Percentiles rank a stretch among this genome's conserved stretches.
phyloP scores from a whole-genome alignment of 768 basidiomycete genomes.

The Lentinus tigrinus region DNA sequence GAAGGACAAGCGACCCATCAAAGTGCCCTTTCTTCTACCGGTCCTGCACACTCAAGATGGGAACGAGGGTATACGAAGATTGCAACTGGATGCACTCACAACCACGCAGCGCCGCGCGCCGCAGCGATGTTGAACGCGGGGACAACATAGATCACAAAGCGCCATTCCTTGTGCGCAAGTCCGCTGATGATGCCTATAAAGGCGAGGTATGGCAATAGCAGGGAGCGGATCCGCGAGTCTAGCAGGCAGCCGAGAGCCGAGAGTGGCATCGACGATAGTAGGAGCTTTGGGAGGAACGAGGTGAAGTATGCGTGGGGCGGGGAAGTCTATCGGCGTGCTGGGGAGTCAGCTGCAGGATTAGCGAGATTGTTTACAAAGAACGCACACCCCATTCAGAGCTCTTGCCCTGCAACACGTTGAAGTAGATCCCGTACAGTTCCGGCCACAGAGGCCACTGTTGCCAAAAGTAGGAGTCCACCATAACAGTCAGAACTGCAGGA shows the following conservation, averaged over 20 bases:
- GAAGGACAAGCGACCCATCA: conserved; percentile 46
- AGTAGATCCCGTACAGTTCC: conserved; percentile 74
- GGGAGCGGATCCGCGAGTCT: conserved; percentile 48
- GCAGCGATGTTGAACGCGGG: conserved; percentile 81
- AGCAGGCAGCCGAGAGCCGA: conserved; percentile 48
- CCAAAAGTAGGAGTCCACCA: conserved; percentile 90
- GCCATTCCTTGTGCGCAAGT: conserved; percentile 96
- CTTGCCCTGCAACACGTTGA: conserved; percentile 87
- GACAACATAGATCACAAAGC: conserved; percentile 87
- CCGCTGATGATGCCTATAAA: conserved; percentile 68
- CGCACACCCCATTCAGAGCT: conserved; percentile 90
- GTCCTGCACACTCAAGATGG: conserved; percentile 36
- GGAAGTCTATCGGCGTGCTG: conserved; percentile 66
- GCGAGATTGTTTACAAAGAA: conserved; percentile 10
- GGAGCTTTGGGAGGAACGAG: conserved; percentile 71
- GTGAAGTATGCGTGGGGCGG: conserved; percentile 68
- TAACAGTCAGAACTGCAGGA: conserved; percentile 52
- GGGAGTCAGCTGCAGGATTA: neutral
- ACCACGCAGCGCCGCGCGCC: conserved; percentile 56
- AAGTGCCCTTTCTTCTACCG: conserved; percentile 44
- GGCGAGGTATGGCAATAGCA: conserved; percentile 49
- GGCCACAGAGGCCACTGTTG: conserved; percentile 75
- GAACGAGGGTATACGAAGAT: neutral
- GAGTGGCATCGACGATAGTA: conserved; percentile 64
- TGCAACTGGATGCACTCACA: conserved; percentile 49